Percentiles rank a stretch among this genome's conserved stretches.
These are phyloP conservation scores for Fusarium robinianum DNA, from an alignment of 2,329 filamentous ascomycete genomes.

Conservation along the genomic window DNA sequence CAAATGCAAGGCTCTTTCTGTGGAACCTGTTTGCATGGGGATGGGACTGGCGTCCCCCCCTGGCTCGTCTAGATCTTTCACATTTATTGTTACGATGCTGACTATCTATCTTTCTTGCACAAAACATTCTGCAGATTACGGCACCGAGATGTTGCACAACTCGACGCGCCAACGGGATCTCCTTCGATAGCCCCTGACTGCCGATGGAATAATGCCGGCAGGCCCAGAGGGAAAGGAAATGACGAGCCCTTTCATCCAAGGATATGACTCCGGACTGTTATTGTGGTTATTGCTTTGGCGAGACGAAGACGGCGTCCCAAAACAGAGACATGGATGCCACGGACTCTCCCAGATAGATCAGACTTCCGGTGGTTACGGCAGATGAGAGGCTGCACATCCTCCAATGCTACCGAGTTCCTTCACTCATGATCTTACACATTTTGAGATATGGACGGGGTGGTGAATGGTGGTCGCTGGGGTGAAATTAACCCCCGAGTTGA, in stretches of 20 bases:
- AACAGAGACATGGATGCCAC: slow-evolving; percentile 34
- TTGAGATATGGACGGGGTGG: no score
- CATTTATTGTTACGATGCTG: slow-evolving; percentile 4
- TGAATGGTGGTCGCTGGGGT: slow-evolving; percentile 32
- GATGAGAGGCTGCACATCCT: slow-evolving; percentile 20
- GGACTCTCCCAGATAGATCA: slow-evolving; percentile 22
- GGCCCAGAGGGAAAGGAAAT: background rate
- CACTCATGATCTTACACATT: no score
- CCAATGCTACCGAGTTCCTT: slow-evolving; percentile 8
- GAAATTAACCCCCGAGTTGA: slow-evolving; percentile 36
- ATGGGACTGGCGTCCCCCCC: slow-evolving; percentile 5
- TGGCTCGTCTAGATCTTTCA: slow-evolving; percentile 9
- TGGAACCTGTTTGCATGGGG: slow-evolving; percentile 14
- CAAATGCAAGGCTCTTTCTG: no score
- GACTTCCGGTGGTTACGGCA: slow-evolving; percentile 23
- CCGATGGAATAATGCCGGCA: slow-evolving; percentile 5
- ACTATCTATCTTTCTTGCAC: slow-evolving; percentile 5
- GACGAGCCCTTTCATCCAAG: background rate
- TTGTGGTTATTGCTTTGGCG: slow-evolving; percentile 16
- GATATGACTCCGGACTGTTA: slow-evolving; percentile 14
- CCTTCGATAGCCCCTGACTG: slow-evolving; percentile 12
- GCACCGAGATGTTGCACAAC: no score
- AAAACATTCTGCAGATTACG: no score
- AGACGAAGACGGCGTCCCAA: slow-evolving; percentile 25
- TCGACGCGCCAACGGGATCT: no score